A percentile compares a stretch with the other conserved stretches of the same genome.
Conservation (phyloP, 345 rosid species). For the Eucalyptus polyanthemos region DNA sequence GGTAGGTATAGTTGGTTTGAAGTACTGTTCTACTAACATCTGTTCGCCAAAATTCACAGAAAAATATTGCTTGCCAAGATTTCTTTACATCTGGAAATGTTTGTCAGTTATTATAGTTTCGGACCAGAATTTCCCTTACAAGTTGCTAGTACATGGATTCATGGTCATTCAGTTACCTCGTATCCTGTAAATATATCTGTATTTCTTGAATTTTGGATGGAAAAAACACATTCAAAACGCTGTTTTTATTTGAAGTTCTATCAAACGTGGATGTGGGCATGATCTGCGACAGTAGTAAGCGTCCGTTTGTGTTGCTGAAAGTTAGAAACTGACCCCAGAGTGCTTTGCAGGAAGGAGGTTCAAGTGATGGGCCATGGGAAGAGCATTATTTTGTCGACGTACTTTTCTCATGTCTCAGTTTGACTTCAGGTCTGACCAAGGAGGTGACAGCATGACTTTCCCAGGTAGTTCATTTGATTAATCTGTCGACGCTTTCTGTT, state of each 20-base stretch:
- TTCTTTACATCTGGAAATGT: not conserved
- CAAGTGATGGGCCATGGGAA: conserved; percentile 17
- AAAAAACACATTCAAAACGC: not conserved
- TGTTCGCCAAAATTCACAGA: not conserved
- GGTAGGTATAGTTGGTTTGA: conserved; percentile 15
- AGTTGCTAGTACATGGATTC: not conserved
- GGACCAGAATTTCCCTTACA: not conserved
- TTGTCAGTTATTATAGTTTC: not conserved
- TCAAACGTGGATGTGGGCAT: not conserved
- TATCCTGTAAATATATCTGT: not conserved
- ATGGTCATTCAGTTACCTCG: not conserved
- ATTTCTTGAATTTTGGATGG: not conserved
- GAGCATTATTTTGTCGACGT: conserved; percentile 35
- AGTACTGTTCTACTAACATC: not conserved
- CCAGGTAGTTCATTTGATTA: not conserved
- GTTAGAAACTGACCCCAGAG: not conserved
- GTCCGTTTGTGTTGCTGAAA: not conserved
- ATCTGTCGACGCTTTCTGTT: not conserved
- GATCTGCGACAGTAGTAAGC: not conserved
- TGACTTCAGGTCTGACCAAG: not conserved
- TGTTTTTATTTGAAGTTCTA: not conserved
- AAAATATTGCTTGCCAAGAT: not conserved
- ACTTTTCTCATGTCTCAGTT: conserved; percentile 25
- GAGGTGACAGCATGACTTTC: not conserved
- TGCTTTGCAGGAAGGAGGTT: conserved; percentile 62